Percentiles rank a stretch among this genome's conserved stretches.
Conservation (phyloP, 306 rosid species). For the Vigna unguiculata region DNA sequence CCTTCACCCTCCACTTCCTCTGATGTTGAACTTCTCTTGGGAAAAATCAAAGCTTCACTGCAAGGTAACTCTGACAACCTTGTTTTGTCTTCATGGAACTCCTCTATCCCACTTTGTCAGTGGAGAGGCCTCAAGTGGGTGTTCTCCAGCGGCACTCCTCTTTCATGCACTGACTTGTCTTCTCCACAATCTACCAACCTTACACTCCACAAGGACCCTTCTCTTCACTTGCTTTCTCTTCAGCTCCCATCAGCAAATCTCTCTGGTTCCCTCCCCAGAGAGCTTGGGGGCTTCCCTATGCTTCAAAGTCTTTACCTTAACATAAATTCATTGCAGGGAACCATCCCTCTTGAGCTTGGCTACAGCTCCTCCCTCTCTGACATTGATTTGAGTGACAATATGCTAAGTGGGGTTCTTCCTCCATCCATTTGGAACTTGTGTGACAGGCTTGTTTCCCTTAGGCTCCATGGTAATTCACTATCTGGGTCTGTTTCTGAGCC, state of each 20-base stretch:
- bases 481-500: constrained; percentile 79
- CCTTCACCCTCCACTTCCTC: constrained; percentile 55
- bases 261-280: constrained; percentile 86
- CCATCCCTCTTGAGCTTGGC: constrained; percentile 89
- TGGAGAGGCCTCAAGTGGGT: constrained; percentile 99
- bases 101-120: constrained; percentile 79
- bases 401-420: constrained; percentile 63
- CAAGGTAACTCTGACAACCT: constrained; percentile 77
- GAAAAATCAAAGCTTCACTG: constrained; percentile 72
- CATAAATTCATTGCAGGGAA: constrained; percentile 73
- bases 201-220: constrained; percentile 73
- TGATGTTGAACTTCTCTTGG: constrained; percentile 77
- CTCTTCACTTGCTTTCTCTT: constrained; percentile 73
- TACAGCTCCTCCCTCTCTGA: constrained; percentile 77
- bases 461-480: constrained; percentile 64
- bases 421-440: constrained; percentile 93
- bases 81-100: constrained; percentile 85
- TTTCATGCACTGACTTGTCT: constrained; percentile 70
- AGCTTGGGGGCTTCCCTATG: constrained; percentile 84
- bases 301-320: constrained; percentile 80
- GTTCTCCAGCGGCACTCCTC: constrained; percentile 64
- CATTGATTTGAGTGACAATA: constrained; percentile 76
- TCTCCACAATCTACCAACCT: constrained; percentile 87
- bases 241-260: constrained; percentile 97
- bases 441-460: constrained; percentile 74